These are phyloP conservation scores for Eucalyptus regnans DNA, from an alignment of 345 rosid species.

Conservation along the genomic window DNA sequence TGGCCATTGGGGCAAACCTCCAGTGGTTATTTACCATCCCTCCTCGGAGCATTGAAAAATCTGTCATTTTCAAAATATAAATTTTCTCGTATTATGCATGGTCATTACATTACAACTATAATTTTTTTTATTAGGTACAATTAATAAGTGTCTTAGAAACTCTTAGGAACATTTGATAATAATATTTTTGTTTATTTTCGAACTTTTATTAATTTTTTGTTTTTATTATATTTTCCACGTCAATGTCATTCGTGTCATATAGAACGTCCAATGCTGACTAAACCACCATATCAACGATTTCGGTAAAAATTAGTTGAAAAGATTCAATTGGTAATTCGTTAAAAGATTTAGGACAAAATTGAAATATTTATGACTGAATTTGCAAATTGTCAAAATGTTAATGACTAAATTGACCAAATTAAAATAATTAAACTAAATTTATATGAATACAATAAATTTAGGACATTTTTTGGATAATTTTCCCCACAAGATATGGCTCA, in stretches of 20 bases:
- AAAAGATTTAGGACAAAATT: neutral
- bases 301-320: too few relatives aligned
- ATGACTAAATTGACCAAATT: neutral
- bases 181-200: neutral
- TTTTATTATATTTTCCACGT: neutral
- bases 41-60: neutral
- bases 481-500: neutral
- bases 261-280: rapidly evolving
- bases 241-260: rapidly evolving
- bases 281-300: too few relatives aligned
- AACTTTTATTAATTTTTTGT: neutral
- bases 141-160: neutral
- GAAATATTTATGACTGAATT: rapidly evolving
- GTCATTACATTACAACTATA: neutral
- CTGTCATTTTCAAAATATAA: neutral
- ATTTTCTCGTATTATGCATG: neutral
- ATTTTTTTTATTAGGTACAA: neutral
- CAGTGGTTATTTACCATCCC: neutral
- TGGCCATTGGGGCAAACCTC: too few relatives aligned
- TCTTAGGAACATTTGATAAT: neutral
- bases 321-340: too few relatives aligned
- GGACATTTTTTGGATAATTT: too few relatives aligned
- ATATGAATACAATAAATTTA: neutral
- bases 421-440: too few relatives aligned
- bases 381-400: too few relatives aligned